These are phyloP conservation scores for Dendrothele bispora DNA, from an alignment of 768 basidiomycete genomes.

Conservation along the genomic window DNA sequence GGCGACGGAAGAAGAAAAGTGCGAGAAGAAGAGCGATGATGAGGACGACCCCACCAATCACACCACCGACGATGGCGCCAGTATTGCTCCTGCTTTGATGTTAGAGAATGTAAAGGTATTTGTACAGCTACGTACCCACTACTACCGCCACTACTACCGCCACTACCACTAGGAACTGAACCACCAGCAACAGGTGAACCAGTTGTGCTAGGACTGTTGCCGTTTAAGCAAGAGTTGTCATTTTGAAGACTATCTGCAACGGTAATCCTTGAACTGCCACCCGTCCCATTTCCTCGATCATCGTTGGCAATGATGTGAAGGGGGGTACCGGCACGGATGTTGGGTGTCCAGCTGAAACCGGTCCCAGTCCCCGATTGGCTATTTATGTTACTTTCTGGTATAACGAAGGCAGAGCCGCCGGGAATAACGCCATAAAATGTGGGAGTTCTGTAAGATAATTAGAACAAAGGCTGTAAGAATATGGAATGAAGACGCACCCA, in stretches of 20 bases:
- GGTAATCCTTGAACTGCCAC: slow-evolving; percentile 60
- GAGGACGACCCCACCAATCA: slow-evolving; percentile 54
- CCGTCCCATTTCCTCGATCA: slow-evolving; percentile 61
- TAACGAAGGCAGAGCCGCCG: slow-evolving; percentile 71
- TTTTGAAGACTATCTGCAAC: slow-evolving; percentile 52
- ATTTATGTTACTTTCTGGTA: slow-evolving; percentile 53
- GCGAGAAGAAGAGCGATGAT: slow-evolving; percentile 39
- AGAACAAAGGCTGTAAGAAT: not conserved
- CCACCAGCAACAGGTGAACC: slow-evolving; percentile 77
- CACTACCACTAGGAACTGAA: slow-evolving; percentile 57
- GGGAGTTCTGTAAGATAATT: slow-evolving; percentile 40
- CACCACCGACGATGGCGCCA: slow-evolving; percentile 58
- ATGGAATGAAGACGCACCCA: slow-evolving; percentile 40
- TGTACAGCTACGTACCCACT: slow-evolving; percentile 9
- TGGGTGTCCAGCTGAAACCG: slow-evolving; percentile 70
- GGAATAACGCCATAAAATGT: slow-evolving; percentile 74
- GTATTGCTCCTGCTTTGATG: slow-evolving; percentile 29
- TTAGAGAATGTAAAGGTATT: not conserved
- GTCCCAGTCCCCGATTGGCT: slow-evolving; percentile 25
- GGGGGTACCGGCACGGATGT: slow-evolving; percentile 63
- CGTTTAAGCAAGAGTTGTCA: slow-evolving; percentile 54
- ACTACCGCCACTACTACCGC: slow-evolving; percentile 27
- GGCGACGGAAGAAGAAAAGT: slow-evolving; percentile 52
- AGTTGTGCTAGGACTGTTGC: slow-evolving; percentile 72
- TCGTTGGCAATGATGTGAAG: slow-evolving; percentile 71